phyloP scores from a whole-genome alignment of 2,329 filamentous ascomycete species.

The Mollisia scopiformis region DNA sequence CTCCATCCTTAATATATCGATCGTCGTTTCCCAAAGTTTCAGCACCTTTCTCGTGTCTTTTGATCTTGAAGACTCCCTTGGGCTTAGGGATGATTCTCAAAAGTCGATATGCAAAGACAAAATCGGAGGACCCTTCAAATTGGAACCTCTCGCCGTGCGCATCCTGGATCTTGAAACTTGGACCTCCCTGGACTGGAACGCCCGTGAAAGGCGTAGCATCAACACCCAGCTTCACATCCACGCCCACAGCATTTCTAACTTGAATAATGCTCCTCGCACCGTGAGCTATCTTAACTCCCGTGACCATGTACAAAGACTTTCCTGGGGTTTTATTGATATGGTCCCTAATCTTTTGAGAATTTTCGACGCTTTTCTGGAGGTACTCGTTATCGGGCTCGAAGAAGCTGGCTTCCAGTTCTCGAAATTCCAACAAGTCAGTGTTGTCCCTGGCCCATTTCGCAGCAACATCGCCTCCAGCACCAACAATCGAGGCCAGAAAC shows the following conservation, averaged over 20 bases:
- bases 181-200: not conserved
- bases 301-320: not conserved
- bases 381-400: not conserved
- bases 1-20: not conserved
- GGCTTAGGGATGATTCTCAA: too few species aligned
- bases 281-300: not conserved
- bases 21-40: not conserved
- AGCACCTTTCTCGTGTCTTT: not conserved
- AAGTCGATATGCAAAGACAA: slow-evolving; percentile 2
- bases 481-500: not conserved
- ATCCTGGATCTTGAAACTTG: not conserved
- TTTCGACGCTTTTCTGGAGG: not conserved
- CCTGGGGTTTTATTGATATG: not conserved
- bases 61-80: not conserved
- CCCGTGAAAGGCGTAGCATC: not conserved
- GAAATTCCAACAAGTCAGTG: not conserved
- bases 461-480: not conserved
- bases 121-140: not conserved
- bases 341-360: not conserved
- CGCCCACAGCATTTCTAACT: not conserved
- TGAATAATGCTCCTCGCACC: not conserved
- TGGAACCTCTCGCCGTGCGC: not conserved
- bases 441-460: not conserved
- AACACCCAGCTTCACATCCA: not conserved
- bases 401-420: not conserved